These are phyloP conservation scores for Xylogone sp. DNA, from an alignment of 2,329 filamentous ascomycete species.

Conservation along the genomic window DNA sequence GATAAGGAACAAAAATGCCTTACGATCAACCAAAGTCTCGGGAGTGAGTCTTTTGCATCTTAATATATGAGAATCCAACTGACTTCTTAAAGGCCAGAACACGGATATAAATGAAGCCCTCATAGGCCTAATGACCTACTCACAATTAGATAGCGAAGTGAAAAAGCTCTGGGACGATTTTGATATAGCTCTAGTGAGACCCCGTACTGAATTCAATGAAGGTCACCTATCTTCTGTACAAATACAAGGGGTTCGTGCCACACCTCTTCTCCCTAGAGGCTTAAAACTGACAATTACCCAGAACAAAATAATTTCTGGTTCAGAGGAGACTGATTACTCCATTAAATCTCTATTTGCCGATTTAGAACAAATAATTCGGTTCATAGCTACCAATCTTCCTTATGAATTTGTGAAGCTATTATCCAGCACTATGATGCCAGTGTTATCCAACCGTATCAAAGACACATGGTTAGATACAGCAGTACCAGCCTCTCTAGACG, in stretches of 20 bases:
- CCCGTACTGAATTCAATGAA: conserved; percentile 47
- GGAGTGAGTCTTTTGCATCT: conserved; percentile 5
- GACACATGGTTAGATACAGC: conserved; percentile 70
- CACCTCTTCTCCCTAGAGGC: neutral
- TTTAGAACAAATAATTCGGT: conserved; percentile 46
- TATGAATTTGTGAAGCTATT: conserved; percentile 54
- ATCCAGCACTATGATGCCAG: conserved; percentile 66
- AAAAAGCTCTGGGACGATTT: conserved; percentile 59
- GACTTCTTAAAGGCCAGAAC: conserved; percentile 23
- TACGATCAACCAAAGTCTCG: conserved; percentile 37
- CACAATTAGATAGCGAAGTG: conserved; percentile 58
- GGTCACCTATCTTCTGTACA: conserved; percentile 11
- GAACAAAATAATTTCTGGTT: conserved; percentile 38
- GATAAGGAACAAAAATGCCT: conserved; percentile 54
- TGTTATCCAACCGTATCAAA: conserved; percentile 65
- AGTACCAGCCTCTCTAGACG: conserved; percentile 70
- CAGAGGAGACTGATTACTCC: conserved; percentile 39
- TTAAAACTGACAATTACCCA: conserved; percentile 17
- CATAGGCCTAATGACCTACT: conserved; percentile 53
- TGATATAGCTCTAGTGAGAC: conserved; percentile 56
- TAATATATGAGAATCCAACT: neutral
- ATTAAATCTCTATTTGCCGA: conserved; percentile 51
- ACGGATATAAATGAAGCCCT: conserved; percentile 52
- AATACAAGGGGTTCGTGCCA: neutral
- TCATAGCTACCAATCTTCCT: conserved; percentile 50